Evolutionary conservation across 2,329 filamentous ascomycete species (phyloP).

Genomic region (Nothophaeocryptopus gaeumannii): DNA sequence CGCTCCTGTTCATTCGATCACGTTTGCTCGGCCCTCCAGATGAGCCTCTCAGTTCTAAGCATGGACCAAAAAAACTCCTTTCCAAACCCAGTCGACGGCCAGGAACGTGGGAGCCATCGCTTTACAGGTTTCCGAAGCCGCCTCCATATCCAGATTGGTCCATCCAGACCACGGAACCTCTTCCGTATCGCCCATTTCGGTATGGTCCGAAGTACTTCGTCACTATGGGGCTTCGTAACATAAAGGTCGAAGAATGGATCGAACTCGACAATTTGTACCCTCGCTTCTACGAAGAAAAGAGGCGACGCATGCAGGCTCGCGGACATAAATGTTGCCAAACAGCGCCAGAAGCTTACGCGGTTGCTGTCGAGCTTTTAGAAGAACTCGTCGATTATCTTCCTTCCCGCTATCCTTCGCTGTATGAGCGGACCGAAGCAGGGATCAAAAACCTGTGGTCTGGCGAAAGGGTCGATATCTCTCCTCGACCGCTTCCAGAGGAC

Average conservation of each 20-base stretch:
- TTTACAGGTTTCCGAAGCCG: too few species aligned
- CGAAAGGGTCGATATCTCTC: slow-evolving; percentile 66
- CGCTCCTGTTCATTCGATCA: too few species aligned
- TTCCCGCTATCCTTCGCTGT: slow-evolving; percentile 70
- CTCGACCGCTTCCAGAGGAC: slow-evolving; percentile 56
- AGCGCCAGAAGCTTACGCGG: slow-evolving; percentile 56
- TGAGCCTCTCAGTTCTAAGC: too few species aligned
- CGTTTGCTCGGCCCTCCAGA: too few species aligned
- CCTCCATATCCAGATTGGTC: too few species aligned
- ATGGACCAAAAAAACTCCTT: too few species aligned
- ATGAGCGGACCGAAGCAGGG: slow-evolving; percentile 59
- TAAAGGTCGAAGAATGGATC: slow-evolving; percentile 73
- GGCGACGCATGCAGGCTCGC: slow-evolving; percentile 62
- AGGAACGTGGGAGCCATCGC: too few species aligned
- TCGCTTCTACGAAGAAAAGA: slow-evolving; percentile 69
- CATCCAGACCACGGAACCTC: too few species aligned
- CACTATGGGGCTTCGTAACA: slow-evolving; percentile 69
- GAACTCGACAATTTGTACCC: slow-evolving; percentile 78
- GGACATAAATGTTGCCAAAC: slow-evolving; percentile 66
- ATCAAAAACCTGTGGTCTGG: slow-evolving; percentile 69
- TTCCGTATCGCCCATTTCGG: too few species aligned
- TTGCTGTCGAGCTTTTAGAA: slow-evolving; percentile 71
- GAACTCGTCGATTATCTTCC: slow-evolving; percentile 70
- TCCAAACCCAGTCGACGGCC: too few species aligned
- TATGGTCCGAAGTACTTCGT: slow-evolving; percentile 55